Evolutionary conservation across 495 filamentous ascomycete species (phyloP).

Genomic region (Penicillium lividum): DNA sequence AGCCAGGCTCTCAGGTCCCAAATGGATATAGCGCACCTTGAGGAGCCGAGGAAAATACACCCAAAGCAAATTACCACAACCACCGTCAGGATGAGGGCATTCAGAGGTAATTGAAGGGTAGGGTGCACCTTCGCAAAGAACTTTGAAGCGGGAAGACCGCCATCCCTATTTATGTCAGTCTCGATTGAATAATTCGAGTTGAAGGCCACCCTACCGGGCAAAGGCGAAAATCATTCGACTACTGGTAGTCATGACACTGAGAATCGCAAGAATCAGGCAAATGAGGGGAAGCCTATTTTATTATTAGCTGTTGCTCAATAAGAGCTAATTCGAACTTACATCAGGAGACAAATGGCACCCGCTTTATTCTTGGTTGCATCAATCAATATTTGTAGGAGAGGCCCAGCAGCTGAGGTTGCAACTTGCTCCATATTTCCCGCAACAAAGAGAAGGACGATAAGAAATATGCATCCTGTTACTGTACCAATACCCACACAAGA

Average conservation of each 20-base stretch:
- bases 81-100: constrained; percentile 63
- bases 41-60: constrained; percentile 70
- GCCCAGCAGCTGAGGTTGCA: constrained; percentile 59
- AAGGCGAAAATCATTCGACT: constrained; percentile 77
- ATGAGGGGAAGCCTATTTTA: constrained; percentile 57
- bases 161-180: constrained; percentile 47
- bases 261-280: constrained; percentile 68
- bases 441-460: constrained; percentile 63
- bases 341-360: constrained; percentile 64
- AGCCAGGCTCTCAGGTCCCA: neutral
- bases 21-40: constrained; percentile 32
- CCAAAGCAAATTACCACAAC: constrained; percentile 66
- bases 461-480: constrained; percentile 65
- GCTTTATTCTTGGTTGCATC: constrained; percentile 63
- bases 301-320: constrained; percentile 3
- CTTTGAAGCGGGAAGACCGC: constrained; percentile 64
- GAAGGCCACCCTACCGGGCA: constrained; percentile 36
- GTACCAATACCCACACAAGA: constrained; percentile 66
- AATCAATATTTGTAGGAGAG: constrained; percentile 67
- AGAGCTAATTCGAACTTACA: constrained; percentile 39
- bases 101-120: constrained; percentile 62
- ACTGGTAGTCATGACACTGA: constrained; percentile 70
- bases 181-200: no score
- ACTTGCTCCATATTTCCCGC: constrained; percentile 55
- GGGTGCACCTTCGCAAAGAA: constrained; percentile 64